phyloP scores from a whole-genome alignment of 805 yeast species.

The Candida koratica region DNA sequence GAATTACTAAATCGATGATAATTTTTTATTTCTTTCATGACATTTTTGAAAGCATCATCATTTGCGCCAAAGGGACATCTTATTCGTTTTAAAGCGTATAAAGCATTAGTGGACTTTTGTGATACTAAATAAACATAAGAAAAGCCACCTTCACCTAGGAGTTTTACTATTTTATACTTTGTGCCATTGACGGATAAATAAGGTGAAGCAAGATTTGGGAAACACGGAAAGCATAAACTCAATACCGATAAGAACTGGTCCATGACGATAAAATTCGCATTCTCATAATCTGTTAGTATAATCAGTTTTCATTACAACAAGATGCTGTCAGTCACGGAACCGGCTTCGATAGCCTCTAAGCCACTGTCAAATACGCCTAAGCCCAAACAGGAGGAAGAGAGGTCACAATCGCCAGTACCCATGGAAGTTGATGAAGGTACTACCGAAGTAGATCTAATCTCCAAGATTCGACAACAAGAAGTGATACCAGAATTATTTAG shows the following conservation, averaged over 20 bases:
- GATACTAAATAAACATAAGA: slow-evolving; percentile 81
- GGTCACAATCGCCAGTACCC: slow-evolving; percentile 5
- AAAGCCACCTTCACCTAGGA: slow-evolving; percentile 90
- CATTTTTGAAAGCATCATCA: slow-evolving; percentile 54
- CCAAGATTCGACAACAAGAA: slow-evolving; percentile 29
- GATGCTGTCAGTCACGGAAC: slow-evolving; percentile 11
- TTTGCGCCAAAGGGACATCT: slow-evolving; percentile 84
- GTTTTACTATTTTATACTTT: slow-evolving; percentile 56
- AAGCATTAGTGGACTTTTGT: slow-evolving; percentile 37
- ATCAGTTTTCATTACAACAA: too few species aligned
- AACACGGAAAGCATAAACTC: slow-evolving; percentile 42
- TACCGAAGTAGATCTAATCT: slow-evolving; percentile 14
- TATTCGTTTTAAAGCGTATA: slow-evolving; percentile 78
- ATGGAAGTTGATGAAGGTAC: slow-evolving; percentile 12
- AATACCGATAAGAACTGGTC: slow-evolving; percentile 16
- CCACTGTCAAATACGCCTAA: slow-evolving; percentile 4
- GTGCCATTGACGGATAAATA: slow-evolving; percentile 58
- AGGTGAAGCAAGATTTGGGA: slow-evolving; percentile 46
- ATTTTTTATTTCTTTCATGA: slow-evolving; percentile 73
- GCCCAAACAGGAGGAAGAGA: not conserved
- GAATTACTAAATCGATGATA: slow-evolving; percentile 62
- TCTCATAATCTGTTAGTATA: too few species aligned
- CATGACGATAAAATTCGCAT: slow-evolving; percentile 4
- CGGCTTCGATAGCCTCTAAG: slow-evolving; percentile 7
- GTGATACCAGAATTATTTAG: slow-evolving; percentile 36